Evolutionary conservation across 108 stramenopile species (phyloP).

Genomic region (Asterionellopsis glacialis): DNA sequence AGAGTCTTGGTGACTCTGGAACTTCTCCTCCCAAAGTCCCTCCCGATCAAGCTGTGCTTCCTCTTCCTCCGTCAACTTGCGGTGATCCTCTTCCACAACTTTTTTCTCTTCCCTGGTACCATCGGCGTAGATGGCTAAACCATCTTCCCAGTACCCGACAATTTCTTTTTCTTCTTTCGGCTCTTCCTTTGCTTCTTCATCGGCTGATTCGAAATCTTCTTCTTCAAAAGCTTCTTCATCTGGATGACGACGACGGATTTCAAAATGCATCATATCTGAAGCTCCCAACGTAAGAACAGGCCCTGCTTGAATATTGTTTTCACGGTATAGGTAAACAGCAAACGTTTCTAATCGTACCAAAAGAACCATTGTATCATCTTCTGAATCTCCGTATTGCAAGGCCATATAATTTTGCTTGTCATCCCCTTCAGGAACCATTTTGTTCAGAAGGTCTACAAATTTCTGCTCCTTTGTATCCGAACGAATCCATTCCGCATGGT

Average conservation of each 20-base stretch:
- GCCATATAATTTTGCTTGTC: conserved; percentile 40
- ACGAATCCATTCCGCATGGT: conserved; percentile 45
- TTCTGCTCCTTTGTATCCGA: conserved; percentile 19
- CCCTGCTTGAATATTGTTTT: conserved; percentile 27
- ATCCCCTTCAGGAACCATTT: not conserved
- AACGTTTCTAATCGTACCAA: conserved; percentile 69
- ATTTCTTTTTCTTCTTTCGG: conserved; percentile 73
- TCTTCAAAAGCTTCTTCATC: conserved; percentile 21
- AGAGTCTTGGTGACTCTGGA: conserved; percentile 83
- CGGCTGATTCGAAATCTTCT: conserved; percentile 19
- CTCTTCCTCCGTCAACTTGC: conserved; percentile 46
- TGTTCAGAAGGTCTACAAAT: not conserved
- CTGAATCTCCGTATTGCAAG: conserved; percentile 41
- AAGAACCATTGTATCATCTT: conserved; percentile 39
- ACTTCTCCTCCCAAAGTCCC: conserved; percentile 93
- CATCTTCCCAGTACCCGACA: conserved; percentile 92
- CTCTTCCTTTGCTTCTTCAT: conserved; percentile 23
- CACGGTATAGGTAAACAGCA: conserved; percentile 62
- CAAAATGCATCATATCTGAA: conserved; percentile 78
- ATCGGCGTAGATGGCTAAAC: conserved; percentile 85
- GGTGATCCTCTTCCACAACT: conserved; percentile 42
- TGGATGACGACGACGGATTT: conserved; percentile 62
- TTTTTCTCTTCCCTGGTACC: conserved; percentile 77
- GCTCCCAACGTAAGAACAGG: conserved; percentile 66
- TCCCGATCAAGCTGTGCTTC: conserved; percentile 47